Evolutionary conservation across 2,329 filamentous ascomycete species (phyloP), one percentile per base, ranked within the genome.

Genomic region (Botrytis porri): DNA sequence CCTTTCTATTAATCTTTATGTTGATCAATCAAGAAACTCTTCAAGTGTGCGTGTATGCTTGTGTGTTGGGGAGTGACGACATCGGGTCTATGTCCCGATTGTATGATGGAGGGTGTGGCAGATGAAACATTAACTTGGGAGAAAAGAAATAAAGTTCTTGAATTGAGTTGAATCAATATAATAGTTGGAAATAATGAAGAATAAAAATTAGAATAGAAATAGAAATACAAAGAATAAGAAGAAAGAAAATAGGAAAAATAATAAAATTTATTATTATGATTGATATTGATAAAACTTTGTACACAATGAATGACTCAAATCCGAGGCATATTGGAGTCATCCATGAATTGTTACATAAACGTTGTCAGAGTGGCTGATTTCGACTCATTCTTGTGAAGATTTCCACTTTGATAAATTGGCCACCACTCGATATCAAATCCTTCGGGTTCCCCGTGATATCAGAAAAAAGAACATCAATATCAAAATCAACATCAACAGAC

Each of bases 281-380:
- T 51, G 9, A 51, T 51, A 51, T 51, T 10, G 3, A 14, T n/a
- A 32, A 64, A 43, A 45, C 29, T 45, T 61, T n/a, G 12, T 61
- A n/a, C 25, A 65, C 20, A 65, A 54, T 59, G 35, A 54, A 59
- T 69, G 51, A 69, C 66, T 69, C 67, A 70, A 59, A 60, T 62
- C 29, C 57, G 9, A 62, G 39, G 66, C 66, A 61, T 18, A 25
- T 32, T 35, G 12, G 37, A 70, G 54, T 70, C 67, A 70, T n/a
- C n/a, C n/a, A n/a, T n/a, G n/a, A n/a, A n/a, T 62, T n/a, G 29
- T 70, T 43, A 57, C 65, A 67, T 57, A 57, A 57, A 67, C 35
- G 29, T 22, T 29, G 48, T 54, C 48, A 67, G 35, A 51, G 10
- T 67, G 48, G 65, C 65, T 67, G 32, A 57, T 67, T 67, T 67